Percentiles rank a stretch among this genome's conserved stretches.
Conservation (phyloP, 257 asterid genomes). For the Marsdenia floribunda region DNA sequence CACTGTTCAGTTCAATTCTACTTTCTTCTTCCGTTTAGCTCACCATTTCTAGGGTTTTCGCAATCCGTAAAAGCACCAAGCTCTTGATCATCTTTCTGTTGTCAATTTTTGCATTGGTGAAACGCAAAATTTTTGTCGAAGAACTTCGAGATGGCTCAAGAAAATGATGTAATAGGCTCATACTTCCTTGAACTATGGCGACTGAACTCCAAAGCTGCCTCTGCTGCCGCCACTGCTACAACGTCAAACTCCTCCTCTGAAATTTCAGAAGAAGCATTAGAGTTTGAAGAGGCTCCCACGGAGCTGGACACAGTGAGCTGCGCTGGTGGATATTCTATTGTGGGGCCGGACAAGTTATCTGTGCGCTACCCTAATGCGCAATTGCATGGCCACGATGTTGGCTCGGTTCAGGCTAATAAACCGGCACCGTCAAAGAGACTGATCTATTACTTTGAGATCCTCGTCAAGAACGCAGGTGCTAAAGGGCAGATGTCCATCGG, state of each 20-base stretch:
- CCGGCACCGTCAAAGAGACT: constrained; percentile 75
- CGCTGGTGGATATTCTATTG: constrained; percentile 73
- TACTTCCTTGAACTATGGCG: constrained; percentile 75
- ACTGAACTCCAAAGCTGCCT: constrained; percentile 45
- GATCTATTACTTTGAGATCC: constrained; percentile 76
- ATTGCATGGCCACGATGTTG: constrained; percentile 84
- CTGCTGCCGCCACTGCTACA: constrained; percentile 19
- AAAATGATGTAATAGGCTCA: constrained; percentile 49
- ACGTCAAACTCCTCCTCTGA: constrained; percentile 15
- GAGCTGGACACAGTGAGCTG: constrained; percentile 69
- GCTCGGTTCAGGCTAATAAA: constrained; percentile 80
- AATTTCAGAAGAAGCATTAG: constrained; percentile 29
- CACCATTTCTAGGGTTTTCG: constrained; percentile 21
- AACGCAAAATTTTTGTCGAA: neutral
- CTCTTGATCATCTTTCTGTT: neutral
- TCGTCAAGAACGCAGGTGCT: constrained; percentile 69
- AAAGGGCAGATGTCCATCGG: constrained; percentile 89
- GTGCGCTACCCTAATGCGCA: constrained; percentile 51
- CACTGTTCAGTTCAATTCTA: neutral
- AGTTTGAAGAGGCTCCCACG: constrained; percentile 60
- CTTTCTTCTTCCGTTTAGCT: neutral
- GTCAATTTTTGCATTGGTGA: neutral
- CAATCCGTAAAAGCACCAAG: neutral
- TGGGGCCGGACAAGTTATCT: constrained; percentile 79
- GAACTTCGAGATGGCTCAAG: constrained; percentile 15